A percentile compares a stretch with the other conserved stretches of the same genome.
Evolutionary conservation across 163 green algal species (phyloP).

Genomic region (Chlamydomonas reinhardtii): DNA sequence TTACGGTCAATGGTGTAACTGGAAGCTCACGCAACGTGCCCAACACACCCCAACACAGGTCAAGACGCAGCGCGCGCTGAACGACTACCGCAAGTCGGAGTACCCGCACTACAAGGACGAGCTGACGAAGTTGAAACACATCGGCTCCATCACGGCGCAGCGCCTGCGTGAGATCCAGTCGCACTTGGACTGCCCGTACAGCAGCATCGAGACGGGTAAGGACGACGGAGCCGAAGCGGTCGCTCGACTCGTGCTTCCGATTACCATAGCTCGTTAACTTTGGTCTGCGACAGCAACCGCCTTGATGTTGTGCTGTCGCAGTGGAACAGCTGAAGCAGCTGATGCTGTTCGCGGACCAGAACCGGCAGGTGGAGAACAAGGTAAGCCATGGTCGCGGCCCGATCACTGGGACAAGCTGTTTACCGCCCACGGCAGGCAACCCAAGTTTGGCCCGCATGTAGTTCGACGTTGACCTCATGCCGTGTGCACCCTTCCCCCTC

Average conservation of each 20-base stretch:
- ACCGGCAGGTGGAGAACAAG: conserved; percentile 69
- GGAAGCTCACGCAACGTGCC: too few species aligned
- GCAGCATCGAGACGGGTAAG: conserved; percentile 59
- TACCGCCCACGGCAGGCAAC: too few species aligned
- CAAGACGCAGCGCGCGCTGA: conserved; percentile 74
- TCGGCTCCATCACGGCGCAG: conserved; percentile 70
- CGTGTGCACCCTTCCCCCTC: background rate
- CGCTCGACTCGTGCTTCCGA: too few species aligned
- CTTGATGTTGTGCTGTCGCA: background rate
- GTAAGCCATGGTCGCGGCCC: conserved; percentile 1
- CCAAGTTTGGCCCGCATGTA: too few species aligned
- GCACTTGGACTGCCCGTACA: conserved; percentile 63
- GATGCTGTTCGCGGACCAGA: conserved; percentile 68
- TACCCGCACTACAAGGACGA: conserved; percentile 74
- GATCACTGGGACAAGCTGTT: too few species aligned
- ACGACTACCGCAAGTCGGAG: conserved; percentile 76
- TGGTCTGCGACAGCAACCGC: too few species aligned
- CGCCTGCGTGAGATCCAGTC: conserved; percentile 61
- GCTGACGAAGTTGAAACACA: conserved; percentile 73
- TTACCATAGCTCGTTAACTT: too few species aligned
- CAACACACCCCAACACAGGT: conserved; percentile 64
- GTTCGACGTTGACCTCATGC: too few species aligned
- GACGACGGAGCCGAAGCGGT: too few species aligned
- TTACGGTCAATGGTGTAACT: too few species aligned
- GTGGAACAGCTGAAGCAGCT: conserved; percentile 72